Base-by-base conservation (phyloP, 2,329 filamentous ascomycete genomes). In the Alternaria dauci region DNA sequence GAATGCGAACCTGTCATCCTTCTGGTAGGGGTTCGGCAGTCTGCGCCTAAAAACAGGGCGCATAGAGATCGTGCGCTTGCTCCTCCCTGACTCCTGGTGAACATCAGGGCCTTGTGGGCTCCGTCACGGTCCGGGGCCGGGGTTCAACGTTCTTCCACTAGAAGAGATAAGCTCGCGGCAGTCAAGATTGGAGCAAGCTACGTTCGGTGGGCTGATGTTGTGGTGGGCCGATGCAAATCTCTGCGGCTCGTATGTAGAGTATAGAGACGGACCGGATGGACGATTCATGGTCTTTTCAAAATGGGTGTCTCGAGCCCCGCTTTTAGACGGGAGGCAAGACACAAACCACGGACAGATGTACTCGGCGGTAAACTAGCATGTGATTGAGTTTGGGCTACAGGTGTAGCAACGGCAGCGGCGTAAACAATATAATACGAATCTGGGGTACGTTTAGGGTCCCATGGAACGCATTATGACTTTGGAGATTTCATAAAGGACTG, bases 51-150 rank as follows among this genome's bases (percentile, higher is more conserved):
- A 38, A 38, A 47, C 52, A 43, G 46, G 47, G 32, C 36, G 28
- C 39, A 52, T 36, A 28, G 18, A 23, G 43, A 47, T 50, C 46
- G 38, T 26, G 16, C 8, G 16, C 14, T 23, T 38, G 39, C 56
- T 28, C 11, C 39, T 36, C 26, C 43, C 36, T 38, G 47, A 32
- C 32, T 59, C 51, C 26, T 47, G 42, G 43, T 59, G 51, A 55
- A 59, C 50, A 59, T 55, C 59, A 58, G 55, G 59, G 48, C 58
- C 48, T 16, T 18, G 43, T 44, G 43, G 50, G 42, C 11, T 6
- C 36, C 48, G 25, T 58, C 38, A 39, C 38, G 44, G 34, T 38
- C 43, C 50, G 39, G 28, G 38, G 43, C 28, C 42, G 26, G 34
- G 43, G 41, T 30, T 14, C 23, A 50, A 26, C 20, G 14, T 50